phyloP scores from a whole-genome alignment of 345 rosid genomes.

The Microcos paniculata region DNA sequence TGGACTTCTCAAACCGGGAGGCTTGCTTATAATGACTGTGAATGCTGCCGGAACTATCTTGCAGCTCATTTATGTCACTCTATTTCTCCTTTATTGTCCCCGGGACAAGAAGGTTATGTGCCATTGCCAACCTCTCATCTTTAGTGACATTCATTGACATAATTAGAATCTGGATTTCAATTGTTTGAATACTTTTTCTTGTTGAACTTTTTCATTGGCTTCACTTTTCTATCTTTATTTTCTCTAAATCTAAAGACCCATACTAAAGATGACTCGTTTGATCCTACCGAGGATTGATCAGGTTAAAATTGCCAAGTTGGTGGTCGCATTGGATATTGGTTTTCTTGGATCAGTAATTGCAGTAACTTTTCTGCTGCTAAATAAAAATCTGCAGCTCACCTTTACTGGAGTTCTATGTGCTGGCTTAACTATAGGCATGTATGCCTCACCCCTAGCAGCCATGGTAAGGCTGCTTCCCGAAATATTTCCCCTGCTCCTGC shows the following conservation, averaged over 20 bases:
- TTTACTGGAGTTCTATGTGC: constrained; percentile 48
- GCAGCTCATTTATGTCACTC: constrained; percentile 42
- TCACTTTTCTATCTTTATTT: no score
- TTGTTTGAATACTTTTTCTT: no score
- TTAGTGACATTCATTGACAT: no score
- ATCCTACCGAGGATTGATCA: constrained; percentile 4
- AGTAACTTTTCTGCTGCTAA: constrained; percentile 39
- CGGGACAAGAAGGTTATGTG: constrained; percentile 40
- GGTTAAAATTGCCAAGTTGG: constrained; percentile 40
- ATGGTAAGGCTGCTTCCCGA: constrained; percentile 39
- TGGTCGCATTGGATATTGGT: constrained; percentile 36
- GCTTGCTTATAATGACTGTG: constrained; percentile 46
- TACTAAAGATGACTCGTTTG: not conserved
- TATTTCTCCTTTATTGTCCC: constrained; percentile 44
- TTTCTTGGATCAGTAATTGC: constrained; percentile 45
- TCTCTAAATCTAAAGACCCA: no score
- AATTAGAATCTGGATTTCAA: no score
- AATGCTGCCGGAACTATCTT: constrained; percentile 43
- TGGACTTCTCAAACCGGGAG: constrained; percentile 50
- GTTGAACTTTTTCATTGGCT: no score
- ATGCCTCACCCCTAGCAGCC: constrained; percentile 48
- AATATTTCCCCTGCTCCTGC: not conserved
- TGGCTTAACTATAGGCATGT: constrained; percentile 48
- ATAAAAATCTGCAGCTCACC: constrained; percentile 28
- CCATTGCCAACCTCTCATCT: not conserved